Evolutionary conservation across 306 rosid genomes (phyloP).

Genomic region (Castanopsis chinensis): DNA sequence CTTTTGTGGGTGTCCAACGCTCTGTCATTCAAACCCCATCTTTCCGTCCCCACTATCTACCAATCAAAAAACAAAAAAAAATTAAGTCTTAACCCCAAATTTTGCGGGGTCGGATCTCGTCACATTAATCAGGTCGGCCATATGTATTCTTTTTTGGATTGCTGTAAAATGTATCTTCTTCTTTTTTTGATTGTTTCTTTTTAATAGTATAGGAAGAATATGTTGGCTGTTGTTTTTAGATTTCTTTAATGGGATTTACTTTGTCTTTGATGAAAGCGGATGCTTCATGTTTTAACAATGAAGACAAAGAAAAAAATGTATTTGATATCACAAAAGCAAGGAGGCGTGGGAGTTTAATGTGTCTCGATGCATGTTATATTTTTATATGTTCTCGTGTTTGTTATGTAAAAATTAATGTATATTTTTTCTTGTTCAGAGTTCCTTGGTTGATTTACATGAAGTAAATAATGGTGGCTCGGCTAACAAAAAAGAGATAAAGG

Average conservation of each 20-base stretch:
- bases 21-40: too few species aligned
- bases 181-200: not conserved
- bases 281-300: conserved; percentile 18
- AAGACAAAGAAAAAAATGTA: conserved; percentile 31
- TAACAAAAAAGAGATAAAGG: not conserved
- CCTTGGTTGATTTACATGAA: not conserved
- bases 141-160: too few species aligned
- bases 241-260: conserved; percentile 12
- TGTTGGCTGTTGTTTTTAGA: conserved; percentile 12
- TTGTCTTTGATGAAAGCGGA: conserved; percentile 22
- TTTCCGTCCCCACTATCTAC: too few species aligned
- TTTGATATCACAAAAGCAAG: conserved; percentile 45
- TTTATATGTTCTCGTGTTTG: conserved; percentile 6
- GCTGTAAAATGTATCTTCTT: not conserved
- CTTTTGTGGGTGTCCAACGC: too few species aligned
- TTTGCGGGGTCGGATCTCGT: too few species aligned
- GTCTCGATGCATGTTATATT: conserved; percentile 39
- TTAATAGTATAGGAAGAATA: not conserved
- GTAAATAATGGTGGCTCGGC: not conserved
- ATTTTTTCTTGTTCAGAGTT: not conserved
- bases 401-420: conserved; percentile 8
- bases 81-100: too few species aligned
- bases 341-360: conserved; percentile 50
- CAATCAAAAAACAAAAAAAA: too few species aligned
- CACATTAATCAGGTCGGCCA: too few species aligned